These are phyloP conservation scores for Cystoderma amianthinum DNA, from an alignment of 768 basidiomycete genomes.

Conservation along the genomic window DNA sequence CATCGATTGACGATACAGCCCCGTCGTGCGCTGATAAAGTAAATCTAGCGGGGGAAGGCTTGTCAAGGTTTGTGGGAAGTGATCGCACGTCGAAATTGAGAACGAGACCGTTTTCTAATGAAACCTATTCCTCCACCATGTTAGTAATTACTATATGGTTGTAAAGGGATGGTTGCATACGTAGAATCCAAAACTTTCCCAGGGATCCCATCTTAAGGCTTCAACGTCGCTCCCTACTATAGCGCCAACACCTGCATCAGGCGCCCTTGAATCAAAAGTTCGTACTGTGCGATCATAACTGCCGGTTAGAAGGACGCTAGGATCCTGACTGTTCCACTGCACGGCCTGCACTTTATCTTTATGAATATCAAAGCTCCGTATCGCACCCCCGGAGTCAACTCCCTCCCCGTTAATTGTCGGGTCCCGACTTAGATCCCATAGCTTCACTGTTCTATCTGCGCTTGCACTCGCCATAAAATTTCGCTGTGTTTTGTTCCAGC, in stretches of 20 bases:
- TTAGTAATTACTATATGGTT: background rate
- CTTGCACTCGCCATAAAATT: slow-evolving; percentile 88
- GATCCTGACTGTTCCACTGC: slow-evolving; percentile 88
- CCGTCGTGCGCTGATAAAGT: slow-evolving; percentile 93
- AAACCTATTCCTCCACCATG: slow-evolving; percentile 49
- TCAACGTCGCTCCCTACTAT: slow-evolving; percentile 90
- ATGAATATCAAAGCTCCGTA: slow-evolving; percentile 81
- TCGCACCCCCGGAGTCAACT: slow-evolving; percentile 51
- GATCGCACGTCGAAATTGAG: slow-evolving; percentile 89
- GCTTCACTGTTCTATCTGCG: slow-evolving; percentile 92
- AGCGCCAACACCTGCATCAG: slow-evolving; percentile 77
- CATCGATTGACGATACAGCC: slow-evolving; percentile 80
- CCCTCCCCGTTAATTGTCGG: slow-evolving; percentile 35
- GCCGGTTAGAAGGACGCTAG: slow-evolving; percentile 86
- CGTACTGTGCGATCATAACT: slow-evolving; percentile 94
- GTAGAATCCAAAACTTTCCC: slow-evolving; percentile 83
- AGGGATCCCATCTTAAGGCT: slow-evolving; percentile 92
- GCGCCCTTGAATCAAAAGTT: slow-evolving; percentile 87
- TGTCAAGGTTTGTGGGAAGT: slow-evolving; percentile 60
- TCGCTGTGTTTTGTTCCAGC: slow-evolving; percentile 89
- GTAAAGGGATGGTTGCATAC: slow-evolving; percentile 32
- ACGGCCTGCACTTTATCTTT: slow-evolving; percentile 96
- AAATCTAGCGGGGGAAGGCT: slow-evolving; percentile 68
- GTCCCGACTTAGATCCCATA: slow-evolving; percentile 88
- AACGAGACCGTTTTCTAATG: slow-evolving; percentile 91